Conservation (phyloP, 495 filamentous ascomycete genomes). For the Entonaema liquescens region DNA sequence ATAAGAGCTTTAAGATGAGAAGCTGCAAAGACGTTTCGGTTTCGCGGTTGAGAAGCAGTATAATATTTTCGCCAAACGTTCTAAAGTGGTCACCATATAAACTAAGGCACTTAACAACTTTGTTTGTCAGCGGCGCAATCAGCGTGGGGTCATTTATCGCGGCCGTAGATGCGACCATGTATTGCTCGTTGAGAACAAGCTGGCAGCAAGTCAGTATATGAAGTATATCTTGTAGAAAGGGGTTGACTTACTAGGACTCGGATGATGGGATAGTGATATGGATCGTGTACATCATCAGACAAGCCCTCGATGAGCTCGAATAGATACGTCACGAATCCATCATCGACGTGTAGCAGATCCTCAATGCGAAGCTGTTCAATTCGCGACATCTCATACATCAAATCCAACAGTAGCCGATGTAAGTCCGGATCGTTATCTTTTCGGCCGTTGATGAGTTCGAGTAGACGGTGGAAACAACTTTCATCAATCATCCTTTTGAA, state of each 20-base stretch:
- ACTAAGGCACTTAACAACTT: conserved; percentile 88
- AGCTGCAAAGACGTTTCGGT: conserved; percentile 92
- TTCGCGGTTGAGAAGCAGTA: conserved; percentile 94
- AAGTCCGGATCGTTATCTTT: conserved; percentile 71
- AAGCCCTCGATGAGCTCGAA: conserved; percentile 89
- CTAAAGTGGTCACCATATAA: conserved; percentile 83
- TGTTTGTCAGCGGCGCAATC: conserved; percentile 76
- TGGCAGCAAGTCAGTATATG: conserved; percentile 48
- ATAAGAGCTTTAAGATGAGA: conserved; percentile 92
- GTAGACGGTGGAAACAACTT: conserved; percentile 79
- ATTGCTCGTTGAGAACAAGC: conserved; percentile 98
- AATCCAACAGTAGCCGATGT: conserved; percentile 82
- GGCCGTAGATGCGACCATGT: conserved; percentile 80
- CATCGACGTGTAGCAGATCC: conserved; percentile 83
- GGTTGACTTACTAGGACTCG: conserved; percentile 76
- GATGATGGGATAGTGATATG: conserved; percentile 96
- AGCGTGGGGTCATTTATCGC: conserved; percentile 62
- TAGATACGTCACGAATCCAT: conserved; percentile 82
- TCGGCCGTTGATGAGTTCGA: conserved; percentile 79
- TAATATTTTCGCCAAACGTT: conserved; percentile 98
- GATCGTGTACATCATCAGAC: conserved; percentile 89
- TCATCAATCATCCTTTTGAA: conserved; percentile 90
- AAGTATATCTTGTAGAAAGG: neutral
- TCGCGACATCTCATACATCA: conserved; percentile 96
- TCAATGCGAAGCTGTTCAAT: conserved; percentile 82